Evolutionary conservation across 2,329 filamentous ascomycete genomes (phyloP).

Genomic region (Beauveria pseudobassiana): DNA sequence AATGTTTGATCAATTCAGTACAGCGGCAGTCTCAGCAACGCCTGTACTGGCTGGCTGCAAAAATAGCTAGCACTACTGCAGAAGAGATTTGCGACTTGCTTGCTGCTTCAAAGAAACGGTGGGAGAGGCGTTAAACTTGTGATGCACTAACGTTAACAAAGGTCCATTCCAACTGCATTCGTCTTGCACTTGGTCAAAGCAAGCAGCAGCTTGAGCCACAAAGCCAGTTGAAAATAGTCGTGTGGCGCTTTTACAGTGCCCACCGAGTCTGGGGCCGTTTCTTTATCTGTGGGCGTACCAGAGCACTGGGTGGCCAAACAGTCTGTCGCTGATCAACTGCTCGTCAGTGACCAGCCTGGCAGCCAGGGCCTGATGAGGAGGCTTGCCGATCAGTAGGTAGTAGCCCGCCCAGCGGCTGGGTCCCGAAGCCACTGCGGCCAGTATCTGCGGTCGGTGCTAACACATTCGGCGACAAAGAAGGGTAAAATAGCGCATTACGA

Average conservation of each 20-base stretch:
- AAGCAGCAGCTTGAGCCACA: not conserved
- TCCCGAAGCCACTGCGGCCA: constrained; percentile 5
- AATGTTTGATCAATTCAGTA: not conserved
- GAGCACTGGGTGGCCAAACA: not conserved
- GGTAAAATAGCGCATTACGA: not conserved
- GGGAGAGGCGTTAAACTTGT: too few relatives aligned
- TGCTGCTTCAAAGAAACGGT: too few relatives aligned
- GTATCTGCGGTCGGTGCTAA: not conserved
- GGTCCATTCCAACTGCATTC: too few relatives aligned
- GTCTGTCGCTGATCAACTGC: too few relatives aligned
- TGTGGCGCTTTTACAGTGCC: not conserved
- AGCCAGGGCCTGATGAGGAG: not conserved
- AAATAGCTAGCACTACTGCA: too few relatives aligned
- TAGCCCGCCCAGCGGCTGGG: not conserved
- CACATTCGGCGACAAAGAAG: not conserved
- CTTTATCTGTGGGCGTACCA: not conserved
- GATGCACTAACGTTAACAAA: too few relatives aligned
- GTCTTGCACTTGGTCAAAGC: not conserved
- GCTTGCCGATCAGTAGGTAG: not conserved
- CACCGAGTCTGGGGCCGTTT: not conserved
- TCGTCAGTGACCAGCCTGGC: not conserved
- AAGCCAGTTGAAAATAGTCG: not conserved
- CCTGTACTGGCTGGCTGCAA: too few relatives aligned
- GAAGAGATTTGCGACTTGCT: too few relatives aligned
- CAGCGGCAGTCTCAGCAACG: too few relatives aligned